Conservation (phyloP, 441 rosid genomes). For the Omphalea diandra region DNA sequence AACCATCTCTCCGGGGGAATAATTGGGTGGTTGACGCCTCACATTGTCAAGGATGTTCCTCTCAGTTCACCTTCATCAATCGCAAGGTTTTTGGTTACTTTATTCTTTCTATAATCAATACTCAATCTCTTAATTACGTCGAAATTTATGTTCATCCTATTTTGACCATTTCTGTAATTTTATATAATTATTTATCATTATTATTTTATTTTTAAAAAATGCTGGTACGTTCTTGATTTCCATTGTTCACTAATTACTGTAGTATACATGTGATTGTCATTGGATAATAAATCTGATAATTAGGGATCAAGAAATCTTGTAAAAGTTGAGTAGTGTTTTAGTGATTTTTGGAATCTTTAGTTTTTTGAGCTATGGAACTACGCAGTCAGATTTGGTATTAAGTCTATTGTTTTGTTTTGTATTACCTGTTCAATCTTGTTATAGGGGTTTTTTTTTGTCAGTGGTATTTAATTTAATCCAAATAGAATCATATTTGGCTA, state of each 20-base stretch:
- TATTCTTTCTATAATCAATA: not conserved
- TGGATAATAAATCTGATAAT: not conserved
- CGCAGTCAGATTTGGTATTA: no score
- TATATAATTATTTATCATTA: not conserved
- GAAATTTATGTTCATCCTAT: not conserved
- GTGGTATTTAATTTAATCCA: not conserved
- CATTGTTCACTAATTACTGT: not conserved
- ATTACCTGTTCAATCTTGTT: not conserved
- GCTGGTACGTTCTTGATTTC: not conserved
- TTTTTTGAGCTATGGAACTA: no score
- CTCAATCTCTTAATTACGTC: not conserved
- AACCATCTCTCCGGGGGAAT: slow-evolving; percentile 78
- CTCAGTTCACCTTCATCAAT: slow-evolving; percentile 94
- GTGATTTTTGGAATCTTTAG: no score
- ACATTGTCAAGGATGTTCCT: slow-evolving; percentile 95
- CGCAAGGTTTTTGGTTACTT: slow-evolving; percentile 79
- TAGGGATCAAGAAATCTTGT: not conserved
- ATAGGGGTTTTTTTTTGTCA: not conserved
- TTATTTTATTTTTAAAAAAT: no score
- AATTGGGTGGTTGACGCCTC: slow-evolving; percentile 89
- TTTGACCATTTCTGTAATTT: not conserved
- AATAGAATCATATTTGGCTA: not conserved
- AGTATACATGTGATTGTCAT: not conserved
- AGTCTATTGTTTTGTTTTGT: slow-evolving; percentile 4
- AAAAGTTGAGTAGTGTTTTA: not conserved